Evolutionary conservation across 2,329 filamentous ascomycete species (phyloP), one percentile per base, ranked within the genome.

Genomic region (Scedosporium apiospermum): DNA sequence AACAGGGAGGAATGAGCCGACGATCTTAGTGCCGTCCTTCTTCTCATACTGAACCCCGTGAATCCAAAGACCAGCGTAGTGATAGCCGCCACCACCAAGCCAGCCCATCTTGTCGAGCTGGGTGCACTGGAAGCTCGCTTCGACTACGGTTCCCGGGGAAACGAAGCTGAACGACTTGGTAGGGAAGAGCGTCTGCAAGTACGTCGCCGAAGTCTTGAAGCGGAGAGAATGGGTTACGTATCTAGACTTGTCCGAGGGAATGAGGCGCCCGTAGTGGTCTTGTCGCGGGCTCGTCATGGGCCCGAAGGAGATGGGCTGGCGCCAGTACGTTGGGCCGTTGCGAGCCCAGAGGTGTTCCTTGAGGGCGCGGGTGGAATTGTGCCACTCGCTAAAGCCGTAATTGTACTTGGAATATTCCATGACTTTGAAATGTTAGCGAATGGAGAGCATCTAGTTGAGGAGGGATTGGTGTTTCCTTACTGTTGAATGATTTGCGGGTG

Each of bases 61-160:
- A 16, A 88, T 79, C 67, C 85, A 87, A 0, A 88, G 75, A 0
- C 83, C 85, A 14, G 85, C 73, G 66, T 81, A 78, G 18, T 74
- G 78, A 68, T 88, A 88, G 0, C 85, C 84, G 0, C 73, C 71
- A 2, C 85, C 85, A 3, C 82, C 84, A 0, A 88, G 77, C 84
- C 85, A 88, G 34, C 80, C 75, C 76, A 88, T 80, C 0, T 80
- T 78, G 44, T 74, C 70, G 2, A 83, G 69, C 1, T 61, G 75
- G 76, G 70, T 82, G 21, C 73, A 71, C 0, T 72, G 75, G 61
- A 78, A 73, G 30, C 73, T 79, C 1, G 77, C 79, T 12, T 74
- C 71, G 1, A 76, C 78, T 1, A 80, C 69, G 0, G 79, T 81
- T 3, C 74, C 76, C 0, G 77, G 75, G 4, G 68, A 71, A 7